Conservation (phyloP, 495 filamentous ascomycete species). For the Trichoderma erinaceum region DNA sequence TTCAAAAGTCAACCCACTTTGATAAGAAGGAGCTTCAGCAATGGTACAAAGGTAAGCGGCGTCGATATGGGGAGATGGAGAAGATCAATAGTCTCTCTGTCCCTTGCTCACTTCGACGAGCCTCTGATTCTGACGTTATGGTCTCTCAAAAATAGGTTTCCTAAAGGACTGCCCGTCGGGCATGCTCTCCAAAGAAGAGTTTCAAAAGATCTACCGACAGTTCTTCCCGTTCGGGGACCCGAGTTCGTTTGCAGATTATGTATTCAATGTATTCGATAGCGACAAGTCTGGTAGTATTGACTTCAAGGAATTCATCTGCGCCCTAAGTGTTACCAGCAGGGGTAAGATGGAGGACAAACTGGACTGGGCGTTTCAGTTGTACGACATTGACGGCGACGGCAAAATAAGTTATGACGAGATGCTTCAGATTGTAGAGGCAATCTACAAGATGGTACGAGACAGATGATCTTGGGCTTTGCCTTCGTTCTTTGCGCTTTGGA, state of each 20-base stretch:
- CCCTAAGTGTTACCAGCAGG: slow-evolving; percentile 89
- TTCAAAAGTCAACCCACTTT: slow-evolving; percentile 94
- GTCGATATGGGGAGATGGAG: neutral
- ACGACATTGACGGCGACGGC: slow-evolving; percentile 97
- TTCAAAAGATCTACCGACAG: slow-evolving; percentile 98
- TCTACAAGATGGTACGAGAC: slow-evolving; percentile 92
- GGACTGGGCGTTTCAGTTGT: slow-evolving; percentile 98
- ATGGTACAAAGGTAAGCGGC: slow-evolving; percentile 90
- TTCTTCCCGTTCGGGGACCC: slow-evolving; percentile 99
- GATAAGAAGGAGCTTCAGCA: slow-evolving; percentile 99
- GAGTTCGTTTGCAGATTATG: slow-evolving; percentile 94
- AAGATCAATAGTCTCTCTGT: neutral
- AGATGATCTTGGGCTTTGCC: neutral
- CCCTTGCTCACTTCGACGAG: neutral
- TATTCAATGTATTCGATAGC: slow-evolving; percentile 97
- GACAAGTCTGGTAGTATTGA: slow-evolving; percentile 97
- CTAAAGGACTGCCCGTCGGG: slow-evolving; percentile 96
- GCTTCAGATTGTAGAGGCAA: slow-evolving; percentile 96
- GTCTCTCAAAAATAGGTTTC: slow-evolving; percentile 57
- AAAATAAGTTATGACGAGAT: slow-evolving; percentile 99
- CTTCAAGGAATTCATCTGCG: slow-evolving; percentile 99
- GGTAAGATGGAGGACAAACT: slow-evolving; percentile 99
- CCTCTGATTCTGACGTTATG: neutral
- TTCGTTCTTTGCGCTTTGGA: neutral
- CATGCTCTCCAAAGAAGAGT: slow-evolving; percentile 94